Evolutionary conservation across 208 protist genomes (phyloP).

Genomic region (Giardia muris): DNA sequence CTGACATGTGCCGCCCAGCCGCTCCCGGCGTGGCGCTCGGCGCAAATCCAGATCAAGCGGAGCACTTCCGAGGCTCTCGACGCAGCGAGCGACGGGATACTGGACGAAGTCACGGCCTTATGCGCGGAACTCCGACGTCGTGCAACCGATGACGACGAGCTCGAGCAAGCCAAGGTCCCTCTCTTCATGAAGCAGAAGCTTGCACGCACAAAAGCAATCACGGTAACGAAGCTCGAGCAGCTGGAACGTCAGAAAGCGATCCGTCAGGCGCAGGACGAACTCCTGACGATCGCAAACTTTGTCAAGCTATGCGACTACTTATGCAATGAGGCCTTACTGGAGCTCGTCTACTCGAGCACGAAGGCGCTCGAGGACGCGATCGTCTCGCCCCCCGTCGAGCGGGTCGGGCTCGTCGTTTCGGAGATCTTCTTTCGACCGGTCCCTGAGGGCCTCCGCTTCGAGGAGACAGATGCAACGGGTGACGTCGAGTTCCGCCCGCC

Average conservation of each 20-base stretch:
- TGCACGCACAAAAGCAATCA: neutral
- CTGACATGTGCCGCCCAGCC: neutral
- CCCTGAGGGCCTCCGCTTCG: neutral
- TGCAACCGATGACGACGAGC: neutral
- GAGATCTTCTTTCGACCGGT: neutral
- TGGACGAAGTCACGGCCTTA: neutral
- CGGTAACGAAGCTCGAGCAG: neutral
- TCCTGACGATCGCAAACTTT: neutral
- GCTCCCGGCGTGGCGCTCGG: neutral
- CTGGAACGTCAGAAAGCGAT: neutral
- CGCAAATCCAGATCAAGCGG: neutral
- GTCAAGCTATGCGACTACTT: neutral
- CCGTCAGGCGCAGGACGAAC: neutral
- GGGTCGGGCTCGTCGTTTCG: neutral
- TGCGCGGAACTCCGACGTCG: neutral
- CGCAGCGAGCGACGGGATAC: neutral
- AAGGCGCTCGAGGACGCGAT: neutral
- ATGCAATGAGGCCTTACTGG: constrained; percentile 2
- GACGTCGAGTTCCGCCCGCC: neutral
- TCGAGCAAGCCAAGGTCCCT: neutral
- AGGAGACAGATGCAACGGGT: neutral
- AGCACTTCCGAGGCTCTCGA: neutral
- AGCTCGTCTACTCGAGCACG: neutral
- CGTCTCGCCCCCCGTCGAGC: neutral
- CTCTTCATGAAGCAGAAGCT: constrained; percentile 14